Base-by-base conservation (phyloP, 2,329 filamentous ascomycete species). In the Zasmidium citrigriseum region DNA sequence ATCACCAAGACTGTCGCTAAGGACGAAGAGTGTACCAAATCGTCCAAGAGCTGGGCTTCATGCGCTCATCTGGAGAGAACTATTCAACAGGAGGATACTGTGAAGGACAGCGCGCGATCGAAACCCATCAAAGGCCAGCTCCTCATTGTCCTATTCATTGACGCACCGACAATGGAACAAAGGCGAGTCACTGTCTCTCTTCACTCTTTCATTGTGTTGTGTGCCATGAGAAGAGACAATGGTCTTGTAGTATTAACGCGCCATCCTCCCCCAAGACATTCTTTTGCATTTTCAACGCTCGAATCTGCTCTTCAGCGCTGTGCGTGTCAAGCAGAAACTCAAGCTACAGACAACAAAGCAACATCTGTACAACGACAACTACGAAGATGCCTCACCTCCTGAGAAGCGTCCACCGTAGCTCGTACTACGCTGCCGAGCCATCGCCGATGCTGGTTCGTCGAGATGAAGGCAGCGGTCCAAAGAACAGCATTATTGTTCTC, bases 381-480 rank as follows among this genome's bases (percentile, higher is more conserved):
- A 22, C 38, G 12, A 46, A 51, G 7, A 61, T 61, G 59, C 59
- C 54, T 51, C n/a, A n/a, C n/a, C n/a, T n/a, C n/a, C 55, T 56
- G 22, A 45, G 27, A 18, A 25, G 52, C 23, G 48, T 58, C 27
- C 55, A 61, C 45, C 52, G 48, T 41, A 58, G 55, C 45, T 49
- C 22, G 14, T 53, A 61, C 48, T 61, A 61, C 48, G 21, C 45
- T 10, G 52, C 18, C 41, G 18, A 41, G 16, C 34, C 34, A 41
- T 41, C 34, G 4, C 34, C 34, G 34, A 49, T 49, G 48, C 23
- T 57, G 27, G 55, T 46, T 54, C 59, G 55, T 47, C 59, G 55
- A 48, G 56, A 58, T 16, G 29, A 20, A 12, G 47, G 47, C 23
- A 29, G 23, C 16, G 22, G 38, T 38, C 3, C 18, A 11, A 52